A percentile compares a stretch with the other conserved stretches of the same genome.
Conservation (phyloP, 257 asterid species). For the Salvia splendens region DNA sequence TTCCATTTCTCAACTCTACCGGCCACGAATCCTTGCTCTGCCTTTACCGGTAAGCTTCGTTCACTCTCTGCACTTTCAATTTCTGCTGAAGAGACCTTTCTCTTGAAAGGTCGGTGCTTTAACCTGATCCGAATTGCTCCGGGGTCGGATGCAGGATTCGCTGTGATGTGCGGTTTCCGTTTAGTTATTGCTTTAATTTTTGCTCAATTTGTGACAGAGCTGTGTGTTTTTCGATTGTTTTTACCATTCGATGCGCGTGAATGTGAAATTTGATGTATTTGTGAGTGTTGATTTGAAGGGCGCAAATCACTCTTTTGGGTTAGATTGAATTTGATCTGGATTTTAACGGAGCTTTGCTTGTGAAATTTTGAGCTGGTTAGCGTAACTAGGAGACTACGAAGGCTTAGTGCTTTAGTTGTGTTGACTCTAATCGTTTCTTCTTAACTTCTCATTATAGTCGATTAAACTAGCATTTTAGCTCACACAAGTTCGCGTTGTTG, state of each 20-base stretch:
- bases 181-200: slow-evolving; percentile 8
- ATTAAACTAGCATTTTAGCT: not conserved
- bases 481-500: not conserved
- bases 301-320: not conserved
- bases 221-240: not conserved
- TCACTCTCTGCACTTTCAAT: not conserved
- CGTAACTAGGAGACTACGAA: slow-evolving; percentile 10
- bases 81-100: not conserved
- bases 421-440: not conserved
- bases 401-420: slow-evolving; percentile 19
- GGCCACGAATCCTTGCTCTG: slow-evolving; percentile 29
- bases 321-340: not conserved
- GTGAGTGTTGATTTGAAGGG: slow-evolving; percentile 22
- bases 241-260: not conserved
- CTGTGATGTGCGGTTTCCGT: slow-evolving; percentile 5
- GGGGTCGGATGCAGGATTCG: slow-evolving; percentile 19
- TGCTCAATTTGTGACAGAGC: not conserved
- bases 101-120: not conserved
- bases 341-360: not conserved
- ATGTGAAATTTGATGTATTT: slow-evolving; percentile 2
- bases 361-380: no score
- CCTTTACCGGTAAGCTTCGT: slow-evolving; percentile 24
- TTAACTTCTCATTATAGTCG: slow-evolving; percentile 4
- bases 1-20: slow-evolving; percentile 28
- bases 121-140: slow-evolving; percentile 15